A percentile compares a stretch with the other conserved stretches of the same genome.
Evolutionary conservation across 1,139 yeast species (phyloP).

Genomic region (Yamadazyma epiphylla): DNA sequence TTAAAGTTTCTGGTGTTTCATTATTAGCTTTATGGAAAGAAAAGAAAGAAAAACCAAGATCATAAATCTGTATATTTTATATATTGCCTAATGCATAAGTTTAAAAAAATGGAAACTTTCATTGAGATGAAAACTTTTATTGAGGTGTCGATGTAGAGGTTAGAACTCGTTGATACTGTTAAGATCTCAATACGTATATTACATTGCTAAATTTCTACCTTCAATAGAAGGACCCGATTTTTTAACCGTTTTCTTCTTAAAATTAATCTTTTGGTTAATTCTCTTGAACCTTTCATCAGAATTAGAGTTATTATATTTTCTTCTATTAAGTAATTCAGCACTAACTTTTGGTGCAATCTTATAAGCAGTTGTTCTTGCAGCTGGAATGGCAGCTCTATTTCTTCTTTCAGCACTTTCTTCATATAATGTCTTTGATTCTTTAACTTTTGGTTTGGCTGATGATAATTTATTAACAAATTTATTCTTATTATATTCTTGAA

Average conservation of each 20-base stretch:
- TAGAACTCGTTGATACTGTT: too few species aligned
- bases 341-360: slow-evolving; percentile 85
- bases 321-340: slow-evolving; percentile 37
- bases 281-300: slow-evolving; percentile 78
- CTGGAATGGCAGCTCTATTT: slow-evolving; percentile 93
- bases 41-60: slow-evolving; percentile 99
- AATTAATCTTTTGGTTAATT: slow-evolving; percentile 55
- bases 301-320: slow-evolving; percentile 44
- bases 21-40: slow-evolving; percentile 99
- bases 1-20: slow-evolving; percentile 99
- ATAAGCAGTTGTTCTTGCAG: slow-evolving; percentile 83
- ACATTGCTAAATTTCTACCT: slow-evolving; percentile 60
- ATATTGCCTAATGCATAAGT: slow-evolving; percentile 14
- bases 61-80: slow-evolving; percentile 40
- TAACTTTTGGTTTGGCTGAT: slow-evolving; percentile 28
- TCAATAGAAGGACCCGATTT: slow-evolving; percentile 79
- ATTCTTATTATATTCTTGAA: slow-evolving; percentile 66
- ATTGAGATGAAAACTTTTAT: not conserved
- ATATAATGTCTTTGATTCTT: slow-evolving; percentile 58
- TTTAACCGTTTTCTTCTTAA: slow-evolving; percentile 44
- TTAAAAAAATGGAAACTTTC: slow-evolving; percentile 1
- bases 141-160: slow-evolving; percentile 1
- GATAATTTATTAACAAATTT: slow-evolving; percentile 47
- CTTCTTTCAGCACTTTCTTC: slow-evolving; percentile 92
- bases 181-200: slow-evolving; percentile 6